Evolutionary conservation across 2,329 filamentous ascomycete genomes (phyloP).

Genomic region (Diaporthe eres): DNA sequence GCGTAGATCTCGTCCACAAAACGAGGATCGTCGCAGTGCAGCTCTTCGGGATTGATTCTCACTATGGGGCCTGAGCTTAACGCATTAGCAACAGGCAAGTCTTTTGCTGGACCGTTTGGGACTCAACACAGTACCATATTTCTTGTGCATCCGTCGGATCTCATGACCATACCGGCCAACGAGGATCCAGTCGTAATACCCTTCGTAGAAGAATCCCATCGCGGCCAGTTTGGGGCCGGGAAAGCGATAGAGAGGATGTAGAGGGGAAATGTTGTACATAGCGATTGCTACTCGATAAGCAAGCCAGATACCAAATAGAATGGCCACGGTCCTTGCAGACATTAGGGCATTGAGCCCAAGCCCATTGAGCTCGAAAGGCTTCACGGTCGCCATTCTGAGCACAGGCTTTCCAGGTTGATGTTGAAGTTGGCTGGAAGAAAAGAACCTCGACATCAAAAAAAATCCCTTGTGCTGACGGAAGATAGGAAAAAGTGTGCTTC

Average conservation of each 20-base stretch:
- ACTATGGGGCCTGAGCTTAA: constrained; percentile 49
- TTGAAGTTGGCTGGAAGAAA: too few relatives aligned
- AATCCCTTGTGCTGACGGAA: background rate
- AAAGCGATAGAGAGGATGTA: constrained; percentile 23
- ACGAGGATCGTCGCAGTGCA: constrained; percentile 53
- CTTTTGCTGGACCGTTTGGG: background rate
- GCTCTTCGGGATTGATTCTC: constrained; percentile 56
- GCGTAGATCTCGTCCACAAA: constrained; percentile 49
- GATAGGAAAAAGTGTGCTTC: too few relatives aligned
- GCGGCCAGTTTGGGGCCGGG: constrained; percentile 28
- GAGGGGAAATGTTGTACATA: constrained; percentile 33
- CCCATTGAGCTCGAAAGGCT: background rate
- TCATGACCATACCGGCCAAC: constrained; percentile 19
- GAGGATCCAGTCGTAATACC: constrained; percentile 25
- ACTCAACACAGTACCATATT: background rate
- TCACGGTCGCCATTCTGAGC: background rate
- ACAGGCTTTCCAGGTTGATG: background rate
- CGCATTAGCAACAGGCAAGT: background rate
- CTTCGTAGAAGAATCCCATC: constrained; percentile 25
- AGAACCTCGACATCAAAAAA: background rate
- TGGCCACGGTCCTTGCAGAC: background rate
- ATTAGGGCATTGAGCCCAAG: constrained; percentile 6
- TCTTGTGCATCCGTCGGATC: constrained; percentile 30
- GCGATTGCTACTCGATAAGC: constrained; percentile 2
- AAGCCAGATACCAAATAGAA: background rate